Base-by-base conservation (phyloP, 176 grass and related monocot genomes). In the Zea luxurians region DNA sequence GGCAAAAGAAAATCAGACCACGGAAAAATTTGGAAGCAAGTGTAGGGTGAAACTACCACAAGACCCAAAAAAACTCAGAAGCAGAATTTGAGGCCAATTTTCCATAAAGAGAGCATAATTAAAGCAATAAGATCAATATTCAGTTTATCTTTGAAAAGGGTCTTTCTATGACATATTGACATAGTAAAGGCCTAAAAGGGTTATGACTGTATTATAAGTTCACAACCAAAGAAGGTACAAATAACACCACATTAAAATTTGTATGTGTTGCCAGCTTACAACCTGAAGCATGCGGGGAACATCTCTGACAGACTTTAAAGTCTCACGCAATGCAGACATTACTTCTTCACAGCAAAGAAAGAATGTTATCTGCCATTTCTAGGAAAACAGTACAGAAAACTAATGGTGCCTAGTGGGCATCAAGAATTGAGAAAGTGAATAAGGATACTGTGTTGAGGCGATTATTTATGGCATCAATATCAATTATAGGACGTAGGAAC, bases 341-440 rank as follows among this genome's bases (percentile, higher is more conserved):
- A 94, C 89, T 83, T 97, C 94, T 82, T 97, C 89, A 78, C 94
- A 97, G 64, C 86, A 94, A 83, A 92, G 89, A 70, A 97, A 97
- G 78, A 97, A 97, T 78, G 91, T 88, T 90, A 97, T 92, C 94
- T 97, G 84, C 13, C 37, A 70, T 71, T 82, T 71, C 74, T 92
- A 81, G 78, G 89, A 79, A 90, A 91, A 55, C 77, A 75, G 55
- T 70, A 66, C 46, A 74, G 37, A 83, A 44, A 83, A 61, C 8
- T 35, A 52, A 78, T 78, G 64, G 76, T 61, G 68, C 35, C 50
- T 43, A 46, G 48, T 64, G 61, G n/a, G 15, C 58, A 88, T 59
- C 5, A 10, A 78, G 46, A 40, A 71, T 74, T 43, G 6, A 65
- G 48, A 58, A 62, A 64, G 41, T 61, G 70, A 48, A 52, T 63